A percentile compares a stretch with the other conserved stretches of the same genome.
These are phyloP conservation scores for Imleria badia DNA, from an alignment of 768 basidiomycete genomes.

Conservation along the genomic window DNA sequence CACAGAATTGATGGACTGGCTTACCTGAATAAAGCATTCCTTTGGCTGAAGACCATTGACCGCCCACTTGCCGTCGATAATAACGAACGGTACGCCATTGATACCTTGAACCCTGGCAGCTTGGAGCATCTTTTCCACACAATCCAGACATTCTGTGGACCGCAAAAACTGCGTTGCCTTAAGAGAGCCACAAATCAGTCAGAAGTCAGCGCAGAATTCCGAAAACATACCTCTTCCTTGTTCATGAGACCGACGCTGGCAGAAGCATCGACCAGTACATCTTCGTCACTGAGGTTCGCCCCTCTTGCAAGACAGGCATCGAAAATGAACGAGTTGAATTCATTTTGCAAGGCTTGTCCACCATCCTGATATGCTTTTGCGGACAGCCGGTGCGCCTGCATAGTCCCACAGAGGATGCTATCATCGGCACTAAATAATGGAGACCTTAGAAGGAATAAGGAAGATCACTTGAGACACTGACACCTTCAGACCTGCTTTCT, in stretches of 20 bases:
- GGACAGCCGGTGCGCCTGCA: conserved; percentile 43
- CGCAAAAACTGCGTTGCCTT: conserved; percentile 41
- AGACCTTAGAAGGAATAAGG: neutral
- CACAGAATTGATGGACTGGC: neutral
- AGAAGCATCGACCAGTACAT: conserved; percentile 37
- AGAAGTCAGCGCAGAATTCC: neutral
- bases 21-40: conserved; percentile 40
- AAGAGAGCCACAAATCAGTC: neutral
- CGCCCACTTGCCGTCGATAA: conserved; percentile 46
- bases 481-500: conserved; percentile 26
- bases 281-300: conserved; percentile 34
- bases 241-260: conserved; percentile 36
- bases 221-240: conserved; percentile 31
- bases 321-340: conserved; percentile 38
- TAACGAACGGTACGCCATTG: conserved; percentile 50
- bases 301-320: conserved; percentile 39
- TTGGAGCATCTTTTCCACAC: conserved; percentile 39
- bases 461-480: conserved; percentile 8
- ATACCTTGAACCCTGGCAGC: conserved; percentile 43
- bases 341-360: conserved; percentile 37
- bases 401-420: conserved; percentile 39
- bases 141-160: conserved; percentile 36
- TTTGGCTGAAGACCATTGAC: conserved; percentile 43
- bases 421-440: conserved; percentile 32
- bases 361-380: conserved; percentile 39